These are phyloP conservation scores for Syncephalastrum contaminatum DNA, from an alignment of 371 early-diverging fungal genomes.

Conservation along the genomic window DNA sequence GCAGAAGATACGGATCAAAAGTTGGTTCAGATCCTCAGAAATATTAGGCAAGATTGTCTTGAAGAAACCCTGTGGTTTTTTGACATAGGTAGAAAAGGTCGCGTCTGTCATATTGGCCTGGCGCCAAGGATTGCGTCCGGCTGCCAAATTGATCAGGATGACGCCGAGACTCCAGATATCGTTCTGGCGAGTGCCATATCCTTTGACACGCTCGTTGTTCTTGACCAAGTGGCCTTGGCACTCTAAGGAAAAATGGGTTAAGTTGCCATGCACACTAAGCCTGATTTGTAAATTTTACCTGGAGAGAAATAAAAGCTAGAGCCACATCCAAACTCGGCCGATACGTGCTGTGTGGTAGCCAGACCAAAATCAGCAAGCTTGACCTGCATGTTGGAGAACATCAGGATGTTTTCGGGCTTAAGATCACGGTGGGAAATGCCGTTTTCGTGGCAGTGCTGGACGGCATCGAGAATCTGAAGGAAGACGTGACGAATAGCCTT, in stretches of 20 bases:
- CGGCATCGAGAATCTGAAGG: constrained; percentile 54
- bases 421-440: constrained; percentile 69
- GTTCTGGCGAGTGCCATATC: constrained; percentile 66
- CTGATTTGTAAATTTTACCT: constrained; percentile 27
- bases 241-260: constrained; percentile 42
- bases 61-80: constrained; percentile 55
- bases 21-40: constrained; percentile 62
- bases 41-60: constrained; percentile 62
- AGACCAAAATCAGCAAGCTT: constrained; percentile 96
- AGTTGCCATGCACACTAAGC: constrained; percentile 13
- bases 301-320: constrained; percentile 91
- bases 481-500: constrained; percentile 49
- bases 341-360: constrained; percentile 68
- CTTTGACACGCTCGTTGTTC: constrained; percentile 29
- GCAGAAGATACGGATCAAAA: constrained; percentile 70
- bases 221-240: constrained; percentile 59
- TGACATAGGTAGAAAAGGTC: constrained; percentile 63
- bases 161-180: constrained; percentile 84
- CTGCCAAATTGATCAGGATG: constrained; percentile 71
- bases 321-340: constrained; percentile 85
- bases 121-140: constrained; percentile 79
- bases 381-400: constrained; percentile 44
- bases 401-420: constrained; percentile 67
- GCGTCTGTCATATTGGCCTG: constrained; percentile 64
- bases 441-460: constrained; percentile 51